Evolutionary conservation across 768 basidiomycete species (phyloP), one percentile per base, ranked within the genome.

Genomic region (Termitomyces sp.): DNA sequence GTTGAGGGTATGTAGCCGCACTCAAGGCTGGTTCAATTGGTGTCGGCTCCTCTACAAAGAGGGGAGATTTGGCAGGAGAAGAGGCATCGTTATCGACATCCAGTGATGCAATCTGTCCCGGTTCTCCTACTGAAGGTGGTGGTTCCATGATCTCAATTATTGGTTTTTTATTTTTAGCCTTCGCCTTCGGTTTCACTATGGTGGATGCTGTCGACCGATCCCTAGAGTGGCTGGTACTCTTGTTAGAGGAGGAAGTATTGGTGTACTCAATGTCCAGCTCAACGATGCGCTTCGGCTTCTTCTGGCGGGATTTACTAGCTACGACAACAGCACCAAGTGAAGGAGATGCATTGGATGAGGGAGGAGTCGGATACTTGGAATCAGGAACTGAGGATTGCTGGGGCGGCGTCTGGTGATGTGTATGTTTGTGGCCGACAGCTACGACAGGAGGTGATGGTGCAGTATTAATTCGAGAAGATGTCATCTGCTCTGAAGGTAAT

Each of bases 261-360:
- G 73, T 78, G 31, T 69, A 66, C 26, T 75, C 77, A n/a, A 72
- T 81, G 63, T 87, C 84, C 54, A 94, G 74, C 62, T 92, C 84
- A 22, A 94, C 92, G 54, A 94, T 87, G 16, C 92, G 85, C 65
- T 86, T 90, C 51, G 74, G 71, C 69, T 82, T 88, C 71, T 84
- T 86, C 57, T 78, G 78, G 58, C 80, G 79, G 37, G 76, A 70
- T 57, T 79, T 80, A 3, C 72, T 72, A 12, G 66, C 55, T 22
- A 72, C 71, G 13, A 72, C 70, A 4, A 70, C 69, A 9, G 74
- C 71, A 32, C 59, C 66, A 16, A 80, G 67, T 55, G 74, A 71
- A 7, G 86, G 80, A 1, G 84, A 81, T 6, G 74, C 65, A 39
- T 74, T 67, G 39, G 73, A 76, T 2, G 76, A 77, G 0, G 75